Conservation (phyloP, 257 asterid genomes). For the Nicotiana tomentosiformis region DNA sequence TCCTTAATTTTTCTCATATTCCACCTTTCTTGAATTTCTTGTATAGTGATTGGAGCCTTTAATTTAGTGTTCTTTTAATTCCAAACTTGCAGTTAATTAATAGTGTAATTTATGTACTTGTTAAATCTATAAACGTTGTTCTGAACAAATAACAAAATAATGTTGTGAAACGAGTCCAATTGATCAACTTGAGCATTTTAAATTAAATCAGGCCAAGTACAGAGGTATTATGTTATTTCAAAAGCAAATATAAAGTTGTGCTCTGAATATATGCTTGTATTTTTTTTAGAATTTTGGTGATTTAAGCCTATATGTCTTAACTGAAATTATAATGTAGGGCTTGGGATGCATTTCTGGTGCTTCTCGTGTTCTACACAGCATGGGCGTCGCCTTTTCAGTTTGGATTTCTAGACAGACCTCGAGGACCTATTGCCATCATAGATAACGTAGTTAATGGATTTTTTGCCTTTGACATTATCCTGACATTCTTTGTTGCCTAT, state of each 20-base stretch:
- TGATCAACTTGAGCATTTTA: too few relatives aligned
- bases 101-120: background rate
- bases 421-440: slow-evolving; percentile 31
- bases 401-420: slow-evolving; percentile 58
- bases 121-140: background rate
- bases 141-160: background rate
- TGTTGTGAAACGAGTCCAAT: too few relatives aligned
- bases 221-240: too few relatives aligned
- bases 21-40: background rate
- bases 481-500: slow-evolving; percentile 86
- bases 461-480: slow-evolving; percentile 55
- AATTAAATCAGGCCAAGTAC: background rate
- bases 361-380: slow-evolving; percentile 76
- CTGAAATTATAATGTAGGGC: slow-evolving; percentile 30
- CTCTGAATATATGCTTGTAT: background rate
- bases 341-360: slow-evolving; percentile 53
- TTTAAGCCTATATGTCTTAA: background rate
- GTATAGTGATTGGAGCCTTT: background rate
- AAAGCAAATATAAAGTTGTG: too few relatives aligned
- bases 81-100: background rate
- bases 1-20: too few relatives aligned
- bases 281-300: background rate
- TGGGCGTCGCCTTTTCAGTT: slow-evolving; percentile 86
- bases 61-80: background rate
- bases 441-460: slow-evolving; percentile 61